A percentile compares a stretch with the other conserved stretches of the same genome.
Conservation (phyloP, 1,284 basidiomycete genomes). For the Fomitopsis pinicola region DNA sequence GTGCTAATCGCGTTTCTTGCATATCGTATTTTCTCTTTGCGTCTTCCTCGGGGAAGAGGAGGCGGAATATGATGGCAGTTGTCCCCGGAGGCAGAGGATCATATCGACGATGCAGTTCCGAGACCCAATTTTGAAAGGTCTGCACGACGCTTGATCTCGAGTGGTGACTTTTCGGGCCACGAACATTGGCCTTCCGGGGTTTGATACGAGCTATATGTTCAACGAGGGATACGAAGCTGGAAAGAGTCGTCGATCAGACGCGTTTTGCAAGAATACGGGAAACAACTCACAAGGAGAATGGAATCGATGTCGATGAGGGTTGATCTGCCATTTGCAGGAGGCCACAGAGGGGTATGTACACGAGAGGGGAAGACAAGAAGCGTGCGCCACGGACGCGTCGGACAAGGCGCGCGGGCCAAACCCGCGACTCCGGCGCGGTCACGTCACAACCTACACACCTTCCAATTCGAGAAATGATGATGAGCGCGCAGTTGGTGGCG, state of each 20-base stretch:
- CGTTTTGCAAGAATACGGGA: not conserved
- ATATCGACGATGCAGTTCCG: conserved; percentile 37
- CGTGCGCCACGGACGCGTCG: not conserved
- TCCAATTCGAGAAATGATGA: not conserved
- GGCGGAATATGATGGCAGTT: conserved; percentile 54
- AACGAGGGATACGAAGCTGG: conserved; percentile 18
- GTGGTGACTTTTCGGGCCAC: not conserved
- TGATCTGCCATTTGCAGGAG: not conserved
- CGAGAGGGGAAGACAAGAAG: not conserved
- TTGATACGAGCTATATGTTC: conserved; percentile 14
- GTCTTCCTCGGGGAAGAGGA: conserved; percentile 84
- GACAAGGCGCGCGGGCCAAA: not conserved
- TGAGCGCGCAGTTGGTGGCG: not conserved
- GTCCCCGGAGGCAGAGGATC: conserved; percentile 44
- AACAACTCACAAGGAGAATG: conserved; percentile 7
- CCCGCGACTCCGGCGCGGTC: not conserved
- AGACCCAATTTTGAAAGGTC: conserved; percentile 46
- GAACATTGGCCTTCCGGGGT: conserved; percentile 7
- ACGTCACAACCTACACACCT: not conserved
- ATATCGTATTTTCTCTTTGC: conserved; percentile 65
- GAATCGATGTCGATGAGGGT: not conserved
- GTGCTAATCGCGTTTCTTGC: conserved; percentile 65
- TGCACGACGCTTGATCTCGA: conserved; percentile 31
- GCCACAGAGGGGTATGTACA: not conserved
- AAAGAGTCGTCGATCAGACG: not conserved